Conservation (phyloP, 2,329 filamentous ascomycete genomes). For the Talaromyces rugulosus region DNA sequence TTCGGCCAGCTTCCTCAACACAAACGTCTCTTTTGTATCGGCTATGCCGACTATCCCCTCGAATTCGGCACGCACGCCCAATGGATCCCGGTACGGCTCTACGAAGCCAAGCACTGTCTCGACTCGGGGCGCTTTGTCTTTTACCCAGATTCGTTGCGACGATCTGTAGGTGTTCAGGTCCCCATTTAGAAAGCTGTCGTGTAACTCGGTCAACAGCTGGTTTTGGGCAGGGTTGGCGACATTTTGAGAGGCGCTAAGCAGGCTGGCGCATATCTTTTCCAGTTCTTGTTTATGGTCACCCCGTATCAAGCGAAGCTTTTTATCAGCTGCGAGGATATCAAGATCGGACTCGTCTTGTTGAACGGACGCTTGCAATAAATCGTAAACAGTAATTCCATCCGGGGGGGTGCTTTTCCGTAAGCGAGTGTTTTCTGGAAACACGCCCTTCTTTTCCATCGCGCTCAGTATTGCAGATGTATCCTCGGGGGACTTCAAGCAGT, state of each 20-base stretch:
- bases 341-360: not conserved
- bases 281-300: not conserved
- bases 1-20: constrained; percentile 10
- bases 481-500: not conserved
- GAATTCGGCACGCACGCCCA: constrained; percentile 52
- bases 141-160: constrained; percentile 52
- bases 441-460: not conserved
- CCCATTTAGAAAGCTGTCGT: constrained; percentile 27
- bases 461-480: not conserved
- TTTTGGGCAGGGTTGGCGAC: not conserved
- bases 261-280: not conserved
- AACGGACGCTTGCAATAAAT: not conserved
- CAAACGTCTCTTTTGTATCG: constrained; percentile 19
- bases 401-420: not conserved
- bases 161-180: constrained; percentile 48
- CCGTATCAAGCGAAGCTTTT: not conserved
- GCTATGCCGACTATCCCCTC: constrained; percentile 42
- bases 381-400: not conserved
- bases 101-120: constrained; percentile 54
- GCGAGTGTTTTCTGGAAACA: not conserved
- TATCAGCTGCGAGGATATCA: not conserved
- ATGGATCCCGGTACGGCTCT: constrained; percentile 53
- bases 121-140: constrained; percentile 48
- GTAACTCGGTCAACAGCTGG: constrained; percentile 18
- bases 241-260: not conserved